These are phyloP conservation scores for Candida labiduridarum DNA, from an alignment of 1,139 yeast species.

Conservation along the genomic window DNA sequence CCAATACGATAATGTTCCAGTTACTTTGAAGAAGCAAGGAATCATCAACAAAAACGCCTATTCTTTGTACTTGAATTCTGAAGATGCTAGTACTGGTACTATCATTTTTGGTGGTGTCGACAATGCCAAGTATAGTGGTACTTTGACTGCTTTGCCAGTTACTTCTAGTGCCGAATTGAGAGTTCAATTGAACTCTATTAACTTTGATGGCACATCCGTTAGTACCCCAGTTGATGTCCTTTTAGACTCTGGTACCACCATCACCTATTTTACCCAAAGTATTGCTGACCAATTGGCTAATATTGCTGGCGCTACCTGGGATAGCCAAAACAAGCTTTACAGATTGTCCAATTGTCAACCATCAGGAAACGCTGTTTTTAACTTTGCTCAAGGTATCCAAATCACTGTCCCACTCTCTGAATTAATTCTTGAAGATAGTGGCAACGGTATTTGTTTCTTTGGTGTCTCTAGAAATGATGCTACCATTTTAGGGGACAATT, in stretches of 20 bases:
- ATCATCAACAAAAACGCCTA: slow-evolving; percentile 44
- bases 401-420: slow-evolving; percentile 32
- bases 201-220: slow-evolving; percentile 7
- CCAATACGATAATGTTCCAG: slow-evolving; percentile 35
- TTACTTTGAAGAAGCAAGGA: slow-evolving; percentile 40
- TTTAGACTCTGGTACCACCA: slow-evolving; percentile 33
- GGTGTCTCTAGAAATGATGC: slow-evolving; percentile 10
- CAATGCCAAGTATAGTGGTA: slow-evolving; percentile 27
- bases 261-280: slow-evolving; percentile 24
- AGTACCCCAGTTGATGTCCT: slow-evolving; percentile 1
- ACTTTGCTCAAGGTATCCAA: slow-evolving; percentile 31
- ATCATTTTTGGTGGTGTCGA: slow-evolving; percentile 35
- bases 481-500: slow-evolving; percentile 29
- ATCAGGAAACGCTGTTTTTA: slow-evolving; percentile 16
- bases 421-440: slow-evolving; percentile 16
- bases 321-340: slow-evolving; percentile 14
- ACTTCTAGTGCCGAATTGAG: slow-evolving; percentile 2
- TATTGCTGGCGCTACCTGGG: slow-evolving; percentile 23
- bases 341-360: slow-evolving; percentile 10
- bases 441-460: slow-evolving; percentile 10
- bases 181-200: slow-evolving; percentile 8
- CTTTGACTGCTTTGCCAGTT: slow-evolving; percentile 17
- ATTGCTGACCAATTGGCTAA: slow-evolving; percentile 16
- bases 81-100: slow-evolving; percentile 24
- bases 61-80: slow-evolving; percentile 33